Evolutionary conservation across 2,329 filamentous ascomycete species (phyloP), one percentile per base, ranked within the genome.

Genomic region (Sporothrix mexicana): DNA sequence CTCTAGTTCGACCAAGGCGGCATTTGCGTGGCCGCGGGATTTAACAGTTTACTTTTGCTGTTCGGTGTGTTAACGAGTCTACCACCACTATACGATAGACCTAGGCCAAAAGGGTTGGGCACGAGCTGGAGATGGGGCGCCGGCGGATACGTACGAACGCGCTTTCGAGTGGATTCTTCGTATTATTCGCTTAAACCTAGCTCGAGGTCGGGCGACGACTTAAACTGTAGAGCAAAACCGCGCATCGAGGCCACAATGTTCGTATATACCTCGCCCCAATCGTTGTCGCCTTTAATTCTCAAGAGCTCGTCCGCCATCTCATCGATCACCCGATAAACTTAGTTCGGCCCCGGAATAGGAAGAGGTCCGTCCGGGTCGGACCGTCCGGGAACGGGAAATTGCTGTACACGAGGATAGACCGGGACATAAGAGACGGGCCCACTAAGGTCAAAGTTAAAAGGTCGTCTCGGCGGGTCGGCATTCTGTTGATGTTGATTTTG

Each of bases 261-360:
- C 59, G 59, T 43, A 62, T 62, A 62, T 62, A 36, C 59, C 59
- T 62, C 59, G 36, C 59, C 59, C 59, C 59, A 62, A 36, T 62
- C 59, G 59, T 62, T 62, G 36, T 62, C 36, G 59, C 59, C 59
- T 36, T 62, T 62, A 17, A 62, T 62, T 45, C 59, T 62, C 59
- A 62, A 62, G 59, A 62, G 59, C 59, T 62, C 59, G 59, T 62
- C 59, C 59, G 59, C 59, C 36, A 62, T 62, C 59, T 62, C 59
- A 62, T 62, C 59, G 23, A 62, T 62, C 59, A 62, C 59, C 59
- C 59, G 59, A 36, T 62, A 62, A 62, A 62, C 59, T 62, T 45
- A 36, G 59, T 45, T 45, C 36, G 59, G 59, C 36, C 59, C 59
- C 43, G 36, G 59, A 62, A 62, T 62, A 36, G 36, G 59, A 62